Conservation (phyloP, 805 yeast species). For the Starmerella apicola region DNA sequence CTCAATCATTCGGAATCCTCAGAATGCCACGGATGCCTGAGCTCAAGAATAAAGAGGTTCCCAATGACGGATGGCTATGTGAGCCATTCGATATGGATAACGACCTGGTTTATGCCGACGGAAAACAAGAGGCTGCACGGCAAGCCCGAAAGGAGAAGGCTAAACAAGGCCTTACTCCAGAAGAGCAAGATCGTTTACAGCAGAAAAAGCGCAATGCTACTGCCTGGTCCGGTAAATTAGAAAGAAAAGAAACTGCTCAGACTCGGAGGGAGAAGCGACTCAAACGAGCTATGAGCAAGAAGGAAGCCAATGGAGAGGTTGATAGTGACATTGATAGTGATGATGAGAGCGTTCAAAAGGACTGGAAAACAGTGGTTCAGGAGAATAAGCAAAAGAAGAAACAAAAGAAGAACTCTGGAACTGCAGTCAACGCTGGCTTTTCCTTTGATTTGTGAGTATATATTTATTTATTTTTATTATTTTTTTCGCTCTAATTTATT, state of each 20-base stretch:
- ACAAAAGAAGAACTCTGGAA: conserved; percentile 24
- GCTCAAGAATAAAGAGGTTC: conserved; percentile 40
- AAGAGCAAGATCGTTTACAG: conserved; percentile 15
- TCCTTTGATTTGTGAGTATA: conserved; percentile 12
- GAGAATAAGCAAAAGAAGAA: conserved; percentile 48
- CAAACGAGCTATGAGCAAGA: conserved; percentile 43
- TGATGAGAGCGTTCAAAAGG: conserved; percentile 34
- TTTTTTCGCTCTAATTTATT: background rate
- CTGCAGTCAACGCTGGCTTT: conserved; percentile 7
- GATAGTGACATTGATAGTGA: conserved; percentile 32
- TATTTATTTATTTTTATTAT: background rate
- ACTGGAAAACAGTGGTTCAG: conserved; percentile 79
- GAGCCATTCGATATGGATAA: conserved; percentile 50
- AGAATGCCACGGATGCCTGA: conserved; percentile 96
- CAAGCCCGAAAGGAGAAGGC: conserved; percentile 40
- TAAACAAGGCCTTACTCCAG: conserved; percentile 23
- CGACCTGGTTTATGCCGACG: conserved; percentile 49
- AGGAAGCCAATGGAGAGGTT: conserved; percentile 29
- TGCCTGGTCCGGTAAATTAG: conserved; percentile 70
- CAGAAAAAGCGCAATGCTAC: conserved; percentile 33
- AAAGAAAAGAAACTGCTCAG: conserved; percentile 46
- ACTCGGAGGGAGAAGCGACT: conserved; percentile 58
- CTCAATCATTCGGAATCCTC: conserved; percentile 64
- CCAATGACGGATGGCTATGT: conserved; percentile 67
- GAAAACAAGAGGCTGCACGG: conserved; percentile 50